These are phyloP conservation scores for Cyclocybe aegerita DNA, from an alignment of 768 basidiomycete species.

Conservation along the genomic window DNA sequence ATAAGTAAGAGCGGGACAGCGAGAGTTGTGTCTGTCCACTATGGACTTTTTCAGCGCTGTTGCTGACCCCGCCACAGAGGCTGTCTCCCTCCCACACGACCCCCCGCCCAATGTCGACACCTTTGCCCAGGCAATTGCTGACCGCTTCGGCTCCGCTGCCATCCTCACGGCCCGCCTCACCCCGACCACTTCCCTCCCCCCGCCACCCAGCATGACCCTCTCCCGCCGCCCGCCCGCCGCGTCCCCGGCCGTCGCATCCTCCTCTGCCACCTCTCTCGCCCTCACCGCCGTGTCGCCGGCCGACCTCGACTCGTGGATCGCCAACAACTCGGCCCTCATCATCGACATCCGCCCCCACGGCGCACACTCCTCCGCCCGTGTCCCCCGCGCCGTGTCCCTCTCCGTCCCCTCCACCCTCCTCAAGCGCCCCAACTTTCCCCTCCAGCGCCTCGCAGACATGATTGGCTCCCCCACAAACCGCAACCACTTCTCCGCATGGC, in stretches of 20 bases:
- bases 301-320: too few relatives aligned
- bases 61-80: constrained; percentile 7
- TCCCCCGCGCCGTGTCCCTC: constrained; percentile 75
- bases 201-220: constrained; percentile 18
- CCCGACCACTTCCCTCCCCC: constrained; percentile 8
- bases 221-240: constrained; percentile 13
- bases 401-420: constrained; percentile 94
- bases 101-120: constrained; percentile 26
- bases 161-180: constrained; percentile 32
- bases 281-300: constrained; percentile 21
- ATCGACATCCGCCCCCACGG: constrained; percentile 90
- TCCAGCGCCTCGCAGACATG: constrained; percentile 77
- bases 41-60: constrained; percentile 46
- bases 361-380: constrained; percentile 62
- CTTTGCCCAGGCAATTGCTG: constrained; percentile 57
- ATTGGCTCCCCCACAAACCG: constrained; percentile 64
- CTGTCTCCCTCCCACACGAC: constrained; percentile 20
- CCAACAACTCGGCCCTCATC: constrained; percentile 47
- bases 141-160: constrained; percentile 37
- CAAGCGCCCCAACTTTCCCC: constrained; percentile 84
- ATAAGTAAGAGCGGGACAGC: background rate
- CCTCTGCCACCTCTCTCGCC: constrained; percentile 25
- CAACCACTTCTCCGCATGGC: constrained; percentile 60
- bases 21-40: constrained; percentile 4
- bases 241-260: constrained; percentile 10